These are phyloP conservation scores for Beta corolliflora DNA, from an alignment of 179 eudicot genomes.

Conservation along the genomic window DNA sequence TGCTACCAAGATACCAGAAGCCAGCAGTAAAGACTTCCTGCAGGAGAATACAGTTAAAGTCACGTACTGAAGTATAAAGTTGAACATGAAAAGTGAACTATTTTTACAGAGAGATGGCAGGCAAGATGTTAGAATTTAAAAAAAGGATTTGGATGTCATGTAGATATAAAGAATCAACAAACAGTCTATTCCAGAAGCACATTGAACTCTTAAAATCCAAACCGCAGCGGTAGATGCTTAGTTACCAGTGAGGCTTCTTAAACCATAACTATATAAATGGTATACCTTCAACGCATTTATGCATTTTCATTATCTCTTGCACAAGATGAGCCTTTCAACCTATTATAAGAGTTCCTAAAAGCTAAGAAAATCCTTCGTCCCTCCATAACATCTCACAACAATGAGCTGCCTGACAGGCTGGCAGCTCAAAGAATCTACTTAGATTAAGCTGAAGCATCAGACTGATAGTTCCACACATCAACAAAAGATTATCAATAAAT, in stretches of 20 bases:
- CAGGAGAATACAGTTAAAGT: slow-evolving; percentile 20
- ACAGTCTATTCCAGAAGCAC: slow-evolving; percentile 2
- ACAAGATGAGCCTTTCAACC: background rate
- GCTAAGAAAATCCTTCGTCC: background rate
- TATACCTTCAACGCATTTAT: background rate
- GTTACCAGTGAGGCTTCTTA: slow-evolving; percentile 11
- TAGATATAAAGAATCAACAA: background rate
- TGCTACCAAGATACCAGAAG: slow-evolving; percentile 78
- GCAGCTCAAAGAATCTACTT: background rate
- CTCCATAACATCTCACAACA: background rate
- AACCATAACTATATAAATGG: background rate
- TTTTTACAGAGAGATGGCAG: background rate
- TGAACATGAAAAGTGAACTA: background rate
- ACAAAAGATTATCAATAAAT: background rate
- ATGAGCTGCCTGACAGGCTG: background rate
- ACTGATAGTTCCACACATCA: background rate
- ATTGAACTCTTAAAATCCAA: background rate
- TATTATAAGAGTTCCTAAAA: background rate
- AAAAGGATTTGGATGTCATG: background rate
- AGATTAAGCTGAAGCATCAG: background rate
- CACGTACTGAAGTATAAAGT: background rate
- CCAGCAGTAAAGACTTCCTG: slow-evolving; percentile 83
- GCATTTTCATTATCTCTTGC: slow-evolving; percentile 9
- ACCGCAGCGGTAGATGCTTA: background rate
- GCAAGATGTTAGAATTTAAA: background rate